These are phyloP conservation scores for Pelargonium exstipulatum DNA, from an alignment of 441 rosid genomes.

Conservation along the genomic window DNA sequence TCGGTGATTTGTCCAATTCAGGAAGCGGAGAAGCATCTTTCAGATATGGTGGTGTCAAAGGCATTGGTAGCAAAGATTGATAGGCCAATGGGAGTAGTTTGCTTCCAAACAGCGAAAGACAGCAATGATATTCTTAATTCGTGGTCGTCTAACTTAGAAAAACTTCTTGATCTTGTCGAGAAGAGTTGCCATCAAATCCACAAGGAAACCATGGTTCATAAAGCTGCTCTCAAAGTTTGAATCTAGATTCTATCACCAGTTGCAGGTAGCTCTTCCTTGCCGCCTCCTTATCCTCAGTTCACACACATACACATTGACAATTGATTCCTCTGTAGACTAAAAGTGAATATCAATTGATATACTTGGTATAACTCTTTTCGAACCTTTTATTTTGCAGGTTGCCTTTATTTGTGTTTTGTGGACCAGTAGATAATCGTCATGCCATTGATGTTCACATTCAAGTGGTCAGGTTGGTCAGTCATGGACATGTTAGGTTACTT, in stretches of 20 bases:
- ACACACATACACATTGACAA: no score
- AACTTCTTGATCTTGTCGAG: slow-evolving; percentile 93
- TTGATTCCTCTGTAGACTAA: no score
- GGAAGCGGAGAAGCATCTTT: slow-evolving; percentile 99
- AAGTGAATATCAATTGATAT: no score
- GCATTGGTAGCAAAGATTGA: slow-evolving; percentile 87
- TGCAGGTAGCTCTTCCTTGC: slow-evolving; percentile 18
- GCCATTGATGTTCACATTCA: no score
- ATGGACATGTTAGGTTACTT: background rate
- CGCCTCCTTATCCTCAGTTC: no score
- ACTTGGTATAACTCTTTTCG: no score
- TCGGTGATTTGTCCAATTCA: slow-evolving; percentile 28
- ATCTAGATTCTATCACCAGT: slow-evolving; percentile 1
- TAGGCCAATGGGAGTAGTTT: slow-evolving; percentile 79
- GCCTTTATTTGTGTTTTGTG: no score
- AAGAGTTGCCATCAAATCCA: slow-evolving; percentile 99
- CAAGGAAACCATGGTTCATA: slow-evolving; percentile 99
- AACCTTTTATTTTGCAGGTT: no score
- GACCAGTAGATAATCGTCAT: no score
- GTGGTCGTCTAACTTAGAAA: slow-evolving; percentile 92
- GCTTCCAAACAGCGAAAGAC: slow-evolving; percentile 83
- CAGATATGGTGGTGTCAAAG: slow-evolving; percentile 96
- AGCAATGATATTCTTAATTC: slow-evolving; percentile 92
- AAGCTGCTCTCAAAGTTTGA: slow-evolving; percentile 74
- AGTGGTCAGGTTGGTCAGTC: no score